A percentile compares a stretch with the other conserved stretches of the same genome.
phyloP scores from a whole-genome alignment of 768 basidiomycete genomes.

The Leccinum boreale region DNA sequence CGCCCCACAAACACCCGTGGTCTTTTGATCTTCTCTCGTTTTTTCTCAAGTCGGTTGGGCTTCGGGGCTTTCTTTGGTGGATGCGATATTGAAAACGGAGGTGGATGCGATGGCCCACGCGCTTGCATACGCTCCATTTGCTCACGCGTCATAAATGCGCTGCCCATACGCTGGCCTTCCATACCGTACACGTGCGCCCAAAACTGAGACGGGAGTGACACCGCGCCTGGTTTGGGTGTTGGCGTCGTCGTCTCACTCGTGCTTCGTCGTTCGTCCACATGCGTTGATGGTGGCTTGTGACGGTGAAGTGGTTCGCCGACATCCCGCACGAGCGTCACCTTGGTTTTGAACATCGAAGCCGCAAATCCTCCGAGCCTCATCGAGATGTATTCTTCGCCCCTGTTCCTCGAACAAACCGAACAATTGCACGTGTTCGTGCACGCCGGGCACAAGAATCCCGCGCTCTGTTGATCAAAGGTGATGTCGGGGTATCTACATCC shows the following conservation, averaged over 20 bases:
- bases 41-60: neutral
- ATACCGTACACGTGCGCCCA: slow-evolving; percentile 35
- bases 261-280: neutral
- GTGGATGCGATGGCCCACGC: neutral
- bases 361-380: slow-evolving; percentile 26
- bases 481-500: slow-evolving; percentile 37
- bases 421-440: slow-evolving; percentile 50
- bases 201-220: slow-evolving; percentile 13
- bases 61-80: neutral
- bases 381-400: slow-evolving; percentile 47
- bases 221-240: slow-evolving; percentile 1
- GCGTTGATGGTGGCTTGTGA: neutral
- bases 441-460: slow-evolving; percentile 40
- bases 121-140: slow-evolving; percentile 1
- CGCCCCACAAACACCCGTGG: slow-evolving; percentile 26
- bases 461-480: slow-evolving; percentile 31
- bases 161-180: slow-evolving; percentile 27
- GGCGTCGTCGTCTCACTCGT: neutral
- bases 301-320: neutral
- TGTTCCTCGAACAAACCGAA: slow-evolving; percentile 38
- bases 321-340: slow-evolving; percentile 26
- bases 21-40: neutral
- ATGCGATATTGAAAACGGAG: neutral
- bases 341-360: slow-evolving; percentile 18
- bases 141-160: slow-evolving; percentile 22